Percentiles rank a stretch among this genome's conserved stretches.
Conservation (phyloP, 2,329 filamentous ascomycete species). For the Stagonosporopsis tanaceti region DNA sequence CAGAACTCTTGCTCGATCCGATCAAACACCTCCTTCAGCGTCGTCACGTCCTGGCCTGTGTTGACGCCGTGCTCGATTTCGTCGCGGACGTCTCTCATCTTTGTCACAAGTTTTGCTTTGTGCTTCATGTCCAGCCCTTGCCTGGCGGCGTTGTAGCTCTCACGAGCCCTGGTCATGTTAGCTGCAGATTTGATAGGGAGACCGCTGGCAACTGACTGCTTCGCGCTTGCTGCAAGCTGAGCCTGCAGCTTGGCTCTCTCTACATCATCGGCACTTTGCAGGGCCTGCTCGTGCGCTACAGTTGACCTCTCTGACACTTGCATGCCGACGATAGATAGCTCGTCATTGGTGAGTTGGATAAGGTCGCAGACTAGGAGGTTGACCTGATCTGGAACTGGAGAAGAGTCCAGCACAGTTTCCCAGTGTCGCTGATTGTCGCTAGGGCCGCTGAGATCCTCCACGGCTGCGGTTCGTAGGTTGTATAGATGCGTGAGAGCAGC, state of each 20-base stretch:
- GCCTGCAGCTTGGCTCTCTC: constrained; percentile 5
- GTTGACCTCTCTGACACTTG: background rate
- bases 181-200: background rate
- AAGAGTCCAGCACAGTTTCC: constrained; percentile 3
- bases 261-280: background rate
- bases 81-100: constrained; percentile 11
- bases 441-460: constrained; percentile 10
- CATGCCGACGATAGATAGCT: background rate
- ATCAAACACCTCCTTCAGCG: constrained; percentile 10
- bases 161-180: constrained; percentile 2
- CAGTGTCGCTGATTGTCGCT: background rate
- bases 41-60: constrained; percentile 1
- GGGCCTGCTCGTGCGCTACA: constrained; percentile 2
- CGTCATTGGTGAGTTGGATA: constrained; percentile 5
- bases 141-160: constrained; percentile 4
- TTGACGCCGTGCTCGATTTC: constrained; percentile 11
- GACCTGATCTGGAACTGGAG: background rate
- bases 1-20: constrained; percentile 13
- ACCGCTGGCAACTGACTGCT: background rate
- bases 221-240: constrained; percentile 11
- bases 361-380: constrained; percentile 8
- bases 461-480: constrained; percentile 13
- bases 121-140: constrained; percentile 8
- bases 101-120: constrained; percentile 2
- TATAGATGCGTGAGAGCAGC: constrained; percentile 15